Percentiles rank a stretch among this genome's conserved stretches.
Conservation (phyloP, 371 early-diverging fungal genomes). For the Haplosporangium sp. region DNA sequence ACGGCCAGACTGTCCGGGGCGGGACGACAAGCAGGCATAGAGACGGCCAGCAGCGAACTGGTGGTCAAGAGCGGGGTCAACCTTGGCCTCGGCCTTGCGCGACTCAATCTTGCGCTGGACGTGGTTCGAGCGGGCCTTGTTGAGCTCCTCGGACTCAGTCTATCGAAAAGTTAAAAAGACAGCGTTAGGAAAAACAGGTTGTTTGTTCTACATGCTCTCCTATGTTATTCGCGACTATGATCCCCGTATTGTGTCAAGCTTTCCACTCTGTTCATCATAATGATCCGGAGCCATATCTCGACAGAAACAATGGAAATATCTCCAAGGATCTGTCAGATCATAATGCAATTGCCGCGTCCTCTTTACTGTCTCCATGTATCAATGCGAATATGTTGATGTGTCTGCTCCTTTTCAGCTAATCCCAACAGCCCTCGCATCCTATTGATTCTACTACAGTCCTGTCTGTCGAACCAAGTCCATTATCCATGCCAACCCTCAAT, state of each 20-base stretch:
- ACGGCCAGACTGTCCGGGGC: constrained; percentile 99
- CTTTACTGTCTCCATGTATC: no score
- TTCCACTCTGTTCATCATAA: not conserved
- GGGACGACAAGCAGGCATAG: constrained; percentile 94
- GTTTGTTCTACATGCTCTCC: not conserved
- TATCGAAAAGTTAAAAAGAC: constrained; percentile 11
- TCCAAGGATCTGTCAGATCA: constrained; percentile 4
- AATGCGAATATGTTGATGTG: no score
- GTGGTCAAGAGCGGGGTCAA: constrained; percentile 92
- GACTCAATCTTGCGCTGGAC: constrained; percentile 89
- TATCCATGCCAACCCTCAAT: not conserved
- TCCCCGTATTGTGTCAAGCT: not conserved
- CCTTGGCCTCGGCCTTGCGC: constrained; percentile 84
- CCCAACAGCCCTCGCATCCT: no score
- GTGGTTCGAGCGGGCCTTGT: constrained; percentile 91
- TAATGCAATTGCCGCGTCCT: not conserved
- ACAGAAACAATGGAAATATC: not conserved
- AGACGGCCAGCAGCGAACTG: constrained; percentile 98
- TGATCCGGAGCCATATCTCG: not conserved
- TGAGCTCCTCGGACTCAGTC: constrained; percentile 66
- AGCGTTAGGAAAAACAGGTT: not conserved
- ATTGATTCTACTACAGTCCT: no score
- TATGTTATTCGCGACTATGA: not conserved
- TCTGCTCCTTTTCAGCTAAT: no score
- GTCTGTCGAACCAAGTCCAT: not conserved